Evolutionary conservation across 495 filamentous ascomycete genomes (phyloP), one percentile per base, ranked within the genome.

Genomic region (Glonium stellatum): DNA sequence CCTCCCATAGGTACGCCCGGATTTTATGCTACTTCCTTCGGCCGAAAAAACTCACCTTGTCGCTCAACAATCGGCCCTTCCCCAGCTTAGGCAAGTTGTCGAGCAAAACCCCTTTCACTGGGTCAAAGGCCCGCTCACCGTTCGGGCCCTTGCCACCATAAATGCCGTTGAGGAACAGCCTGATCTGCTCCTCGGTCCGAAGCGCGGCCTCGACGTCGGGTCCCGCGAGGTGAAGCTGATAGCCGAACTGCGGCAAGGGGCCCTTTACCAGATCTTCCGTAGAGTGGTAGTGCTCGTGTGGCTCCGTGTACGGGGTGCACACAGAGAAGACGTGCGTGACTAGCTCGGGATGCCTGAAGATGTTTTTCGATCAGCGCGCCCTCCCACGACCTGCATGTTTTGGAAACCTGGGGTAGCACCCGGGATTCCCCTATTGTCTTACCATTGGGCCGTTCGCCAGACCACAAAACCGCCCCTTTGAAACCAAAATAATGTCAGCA

Each of bases 191-290:
- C 57, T 78, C 78, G 8, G 79, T 76, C 5, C 72, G 71, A 22
- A 92, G 67, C 5, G 72, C 69, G 27, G 73, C 73, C 67, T 92
- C 87, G 19, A 92, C 75, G 11, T 86, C 82, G 0, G 80, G 79
- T 25, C 83, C 80, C 0, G 75, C 78, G 35, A 97, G 80, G 37
- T 91, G 89, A 39, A 95, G 64, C 75, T 97, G 92, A 70, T 97
- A 97, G 19, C 65, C 77, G 68, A 89, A 90, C 63, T 88, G 84
- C n/a, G 89, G 90, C 41, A 86, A 59, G 19, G 61, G 49, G n/a
- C 73, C 67, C 10, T 73, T 67, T 5, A 87, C 80, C 2, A 90
- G 60, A 3, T 81, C 60, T 53, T 85, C 78, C 0, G 84, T 63
- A 0, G 82, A 67, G 4, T 78, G 18, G 59, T 77, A 86, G 35